Conservation (phyloP, 495 filamentous ascomycete species). For the Symbiotaphrina buchneri region DNA sequence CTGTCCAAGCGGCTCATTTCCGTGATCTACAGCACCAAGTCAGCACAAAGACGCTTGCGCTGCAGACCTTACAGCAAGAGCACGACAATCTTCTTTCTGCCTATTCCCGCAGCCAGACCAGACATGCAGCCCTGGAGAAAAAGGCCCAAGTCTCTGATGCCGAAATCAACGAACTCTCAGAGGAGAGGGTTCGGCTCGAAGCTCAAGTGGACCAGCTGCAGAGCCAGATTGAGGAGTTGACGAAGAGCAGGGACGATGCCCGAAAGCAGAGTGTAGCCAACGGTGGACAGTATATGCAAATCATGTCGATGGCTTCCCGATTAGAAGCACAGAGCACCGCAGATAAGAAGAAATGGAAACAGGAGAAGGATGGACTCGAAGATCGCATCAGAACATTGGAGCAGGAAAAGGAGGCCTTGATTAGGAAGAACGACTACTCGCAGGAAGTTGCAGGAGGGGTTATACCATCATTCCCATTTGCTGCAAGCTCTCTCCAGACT, state of each 20-base stretch:
- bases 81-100: conserved; percentile 21
- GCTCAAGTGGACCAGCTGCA: conserved; percentile 17
- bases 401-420: conserved; percentile 1
- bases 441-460: too few species aligned
- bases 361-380: conserved; percentile 9
- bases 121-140: conserved; percentile 20
- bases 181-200: conserved; percentile 18
- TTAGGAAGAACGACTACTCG: too few species aligned
- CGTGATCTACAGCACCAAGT: conserved; percentile 25
- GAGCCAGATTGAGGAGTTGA: conserved; percentile 16
- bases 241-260: conserved; percentile 17
- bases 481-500: too few species aligned
- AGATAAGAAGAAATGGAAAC: conserved; percentile 17
- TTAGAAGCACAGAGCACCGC: conserved; percentile 16
- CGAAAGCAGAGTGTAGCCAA: conserved; percentile 11
- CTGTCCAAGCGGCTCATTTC: conserved; percentile 17
- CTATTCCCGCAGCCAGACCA: conserved; percentile 18
- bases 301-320: conserved; percentile 19
- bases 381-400: conserved; percentile 2
- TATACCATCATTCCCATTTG: too few species aligned
- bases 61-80: conserved; percentile 21
- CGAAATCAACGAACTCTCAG: conserved; percentile 21
- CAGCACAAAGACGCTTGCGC: conserved; percentile 20
- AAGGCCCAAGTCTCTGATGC: conserved; percentile 21
- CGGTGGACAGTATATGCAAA: conserved; percentile 21